Percentiles rank a stretch among this genome's conserved stretches.
These are phyloP conservation scores for Pontederia crassipes DNA, from an alignment of 176 grass and related monocot genomes.

Conservation along the genomic window DNA sequence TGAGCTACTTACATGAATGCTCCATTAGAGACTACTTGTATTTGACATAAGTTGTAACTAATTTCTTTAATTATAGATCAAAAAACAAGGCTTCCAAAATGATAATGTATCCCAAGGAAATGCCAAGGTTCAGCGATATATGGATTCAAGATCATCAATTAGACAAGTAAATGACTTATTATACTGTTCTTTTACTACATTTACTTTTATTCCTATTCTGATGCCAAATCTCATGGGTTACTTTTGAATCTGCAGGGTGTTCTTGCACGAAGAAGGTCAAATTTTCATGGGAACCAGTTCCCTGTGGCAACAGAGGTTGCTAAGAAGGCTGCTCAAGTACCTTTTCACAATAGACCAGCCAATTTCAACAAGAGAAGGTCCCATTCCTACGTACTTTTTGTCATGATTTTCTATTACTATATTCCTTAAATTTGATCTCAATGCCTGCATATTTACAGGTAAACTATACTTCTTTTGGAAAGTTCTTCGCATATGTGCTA, in stretches of 20 bases:
- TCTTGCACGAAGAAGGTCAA: constrained; percentile 74
- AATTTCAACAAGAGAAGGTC: constrained; percentile 73
- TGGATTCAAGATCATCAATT: constrained; percentile 69
- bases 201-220: constrained; percentile 8
- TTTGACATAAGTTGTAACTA: not conserved
- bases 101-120: constrained; percentile 37
- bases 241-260: constrained; percentile 45
- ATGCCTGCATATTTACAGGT: constrained; percentile 43
- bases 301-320: constrained; percentile 57
- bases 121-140: constrained; percentile 45
- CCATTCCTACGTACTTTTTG: not conserved
- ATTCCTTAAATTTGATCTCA: constrained; percentile 2
- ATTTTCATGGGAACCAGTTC: constrained; percentile 74
- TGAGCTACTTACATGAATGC: constrained; percentile 14
- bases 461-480: constrained; percentile 40
- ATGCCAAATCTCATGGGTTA: not conserved
- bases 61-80: constrained; percentile 39
- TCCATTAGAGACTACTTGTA: not conserved
- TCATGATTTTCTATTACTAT: not conserved
- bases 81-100: constrained; percentile 55
- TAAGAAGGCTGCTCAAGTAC: constrained; percentile 55
- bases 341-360: constrained; percentile 30
- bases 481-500: constrained; percentile 1
- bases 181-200: constrained; percentile 3
- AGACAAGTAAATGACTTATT: constrained; percentile 43